A percentile compares a stretch with the other conserved stretches of the same genome.
These are phyloP conservation scores for Cephaloascus fragrans DNA, from an alignment of 805 yeast species.

Conservation along the genomic window DNA sequence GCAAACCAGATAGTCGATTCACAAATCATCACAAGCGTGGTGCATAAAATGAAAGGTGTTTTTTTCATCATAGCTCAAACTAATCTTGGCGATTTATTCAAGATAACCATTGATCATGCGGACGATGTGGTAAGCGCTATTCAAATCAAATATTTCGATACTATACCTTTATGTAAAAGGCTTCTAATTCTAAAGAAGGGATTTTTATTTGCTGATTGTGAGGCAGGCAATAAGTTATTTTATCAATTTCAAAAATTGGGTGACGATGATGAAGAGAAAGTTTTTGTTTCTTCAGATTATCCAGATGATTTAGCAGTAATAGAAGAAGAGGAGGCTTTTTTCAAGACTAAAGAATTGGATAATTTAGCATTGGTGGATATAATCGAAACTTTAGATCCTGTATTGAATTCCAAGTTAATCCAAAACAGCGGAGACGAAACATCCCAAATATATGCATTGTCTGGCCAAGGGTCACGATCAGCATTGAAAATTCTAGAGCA, in stretches of 20 bases:
- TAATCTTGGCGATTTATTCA: slow-evolving; percentile 66
- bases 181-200: slow-evolving; percentile 67
- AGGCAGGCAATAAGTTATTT: slow-evolving; percentile 52
- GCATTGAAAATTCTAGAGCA: slow-evolving; percentile 38
- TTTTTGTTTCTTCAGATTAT: slow-evolving; percentile 14
- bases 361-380: slow-evolving; percentile 53
- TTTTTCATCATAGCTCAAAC: slow-evolving; percentile 69
- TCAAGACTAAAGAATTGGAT: slow-evolving; percentile 27
- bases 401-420: slow-evolving; percentile 28
- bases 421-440: slow-evolving; percentile 16
- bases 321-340: slow-evolving; percentile 7
- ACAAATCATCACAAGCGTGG: slow-evolving; percentile 43
- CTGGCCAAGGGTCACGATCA: slow-evolving; percentile 36
- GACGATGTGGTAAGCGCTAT: slow-evolving; percentile 31
- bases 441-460: slow-evolving; percentile 28
- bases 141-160: slow-evolving; percentile 64
- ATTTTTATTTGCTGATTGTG: slow-evolving; percentile 57
- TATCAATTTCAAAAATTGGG: slow-evolving; percentile 78
- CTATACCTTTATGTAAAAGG: slow-evolving; percentile 49
- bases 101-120: slow-evolving; percentile 43
- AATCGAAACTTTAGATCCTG: slow-evolving; percentile 42
- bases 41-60: slow-evolving; percentile 53
- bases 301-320: not conserved
- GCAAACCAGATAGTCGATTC: slow-evolving; percentile 9
- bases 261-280: slow-evolving; percentile 34